Percentiles rank a stretch among this genome's conserved stretches.
phyloP scores from a whole-genome alignment of 768 basidiomycete species.

The Crassisporium funariophilum region DNA sequence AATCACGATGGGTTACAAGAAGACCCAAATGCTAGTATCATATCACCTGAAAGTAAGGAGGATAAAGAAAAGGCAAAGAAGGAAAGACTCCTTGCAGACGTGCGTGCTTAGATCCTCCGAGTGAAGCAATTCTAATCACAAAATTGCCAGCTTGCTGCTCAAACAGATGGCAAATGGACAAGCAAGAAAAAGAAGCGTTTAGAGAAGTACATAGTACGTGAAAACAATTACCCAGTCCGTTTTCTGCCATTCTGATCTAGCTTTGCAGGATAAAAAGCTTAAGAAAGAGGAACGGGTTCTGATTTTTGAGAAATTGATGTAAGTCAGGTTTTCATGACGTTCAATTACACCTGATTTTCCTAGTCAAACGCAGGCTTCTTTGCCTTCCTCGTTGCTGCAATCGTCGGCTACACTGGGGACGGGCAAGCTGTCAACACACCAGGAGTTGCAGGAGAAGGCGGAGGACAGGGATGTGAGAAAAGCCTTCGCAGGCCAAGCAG shows the following conservation, averaged over 20 bases:
- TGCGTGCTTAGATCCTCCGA: conserved; percentile 28
- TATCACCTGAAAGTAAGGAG: conserved; percentile 59
- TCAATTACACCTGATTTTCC: conserved; percentile 25
- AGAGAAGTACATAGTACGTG: conserved; percentile 87
- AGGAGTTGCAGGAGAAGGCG: conserved; percentile 55
- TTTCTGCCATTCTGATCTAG: conserved; percentile 2
- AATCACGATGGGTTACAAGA: conserved; percentile 16
- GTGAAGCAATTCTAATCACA: not conserved
- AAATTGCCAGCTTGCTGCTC: conserved; percentile 42
- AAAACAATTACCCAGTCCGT: not conserved
- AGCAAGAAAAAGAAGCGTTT: conserved; percentile 86
- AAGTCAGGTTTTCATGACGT: conserved; percentile 29
- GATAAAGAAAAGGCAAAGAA: conserved; percentile 62
- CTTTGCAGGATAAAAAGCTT: conserved; percentile 79
- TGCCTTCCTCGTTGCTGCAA: conserved; percentile 62
- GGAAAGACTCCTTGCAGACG: conserved; percentile 65
- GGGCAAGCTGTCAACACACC: conserved; percentile 61
- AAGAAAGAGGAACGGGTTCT: conserved; percentile 83
- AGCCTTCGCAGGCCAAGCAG: conserved; percentile 47
- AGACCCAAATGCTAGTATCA: conserved; percentile 61
- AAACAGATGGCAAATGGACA: conserved; percentile 73
- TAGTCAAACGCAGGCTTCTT: conserved; percentile 77
- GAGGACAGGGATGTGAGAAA: conserved; percentile 64
- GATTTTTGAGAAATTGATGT: conserved; percentile 85
- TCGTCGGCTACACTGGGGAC: conserved; percentile 87